These are phyloP conservation scores for Tylopilus sp. DNA, from an alignment of 1,284 basidiomycete genomes.

Conservation along the genomic window DNA sequence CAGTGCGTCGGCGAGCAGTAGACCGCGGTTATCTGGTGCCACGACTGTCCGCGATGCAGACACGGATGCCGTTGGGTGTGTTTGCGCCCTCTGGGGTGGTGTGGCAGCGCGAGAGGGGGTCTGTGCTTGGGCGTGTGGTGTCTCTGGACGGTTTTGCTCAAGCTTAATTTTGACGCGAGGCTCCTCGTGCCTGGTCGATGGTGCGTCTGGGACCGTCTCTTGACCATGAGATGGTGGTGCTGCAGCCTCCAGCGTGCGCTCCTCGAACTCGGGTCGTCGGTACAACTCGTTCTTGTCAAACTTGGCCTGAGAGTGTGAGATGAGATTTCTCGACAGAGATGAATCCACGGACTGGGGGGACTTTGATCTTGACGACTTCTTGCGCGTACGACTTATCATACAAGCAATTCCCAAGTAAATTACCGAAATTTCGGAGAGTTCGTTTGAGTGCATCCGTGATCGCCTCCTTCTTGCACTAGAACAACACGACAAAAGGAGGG, in stretches of 20 bases:
- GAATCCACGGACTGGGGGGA: conserved; percentile 59
- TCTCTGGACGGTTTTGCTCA: conserved; percentile 8
- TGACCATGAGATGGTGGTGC: neutral
- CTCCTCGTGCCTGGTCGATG: conserved; percentile 1
- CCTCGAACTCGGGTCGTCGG: conserved; percentile 73
- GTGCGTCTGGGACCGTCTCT: neutral
- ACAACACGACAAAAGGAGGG: neutral
- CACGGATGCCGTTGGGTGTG: neutral
- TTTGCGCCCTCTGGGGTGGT: neutral
- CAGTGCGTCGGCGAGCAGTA: neutral
- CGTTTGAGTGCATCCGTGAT: conserved; percentile 94
- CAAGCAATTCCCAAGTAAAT: conserved; percentile 91
- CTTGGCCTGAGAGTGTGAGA: conserved; percentile 53
- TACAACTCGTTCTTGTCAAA: conserved; percentile 73
- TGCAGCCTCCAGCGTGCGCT: conserved; percentile 26
- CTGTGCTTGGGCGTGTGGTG: conserved; percentile 8
- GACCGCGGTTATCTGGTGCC: neutral
- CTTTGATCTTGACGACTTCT: conserved; percentile 84
- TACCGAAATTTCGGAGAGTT: conserved; percentile 88
- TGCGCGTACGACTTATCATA: conserved; percentile 90
- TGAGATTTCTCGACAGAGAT: neutral
- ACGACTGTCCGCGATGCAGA: neutral
- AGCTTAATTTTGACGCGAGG: conserved; percentile 21
- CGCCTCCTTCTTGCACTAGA: conserved; percentile 94
- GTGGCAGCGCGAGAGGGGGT: neutral